These are phyloP conservation scores for Mycena venus DNA, from an alignment of 768 basidiomycete species.

Conservation along the genomic window DNA sequence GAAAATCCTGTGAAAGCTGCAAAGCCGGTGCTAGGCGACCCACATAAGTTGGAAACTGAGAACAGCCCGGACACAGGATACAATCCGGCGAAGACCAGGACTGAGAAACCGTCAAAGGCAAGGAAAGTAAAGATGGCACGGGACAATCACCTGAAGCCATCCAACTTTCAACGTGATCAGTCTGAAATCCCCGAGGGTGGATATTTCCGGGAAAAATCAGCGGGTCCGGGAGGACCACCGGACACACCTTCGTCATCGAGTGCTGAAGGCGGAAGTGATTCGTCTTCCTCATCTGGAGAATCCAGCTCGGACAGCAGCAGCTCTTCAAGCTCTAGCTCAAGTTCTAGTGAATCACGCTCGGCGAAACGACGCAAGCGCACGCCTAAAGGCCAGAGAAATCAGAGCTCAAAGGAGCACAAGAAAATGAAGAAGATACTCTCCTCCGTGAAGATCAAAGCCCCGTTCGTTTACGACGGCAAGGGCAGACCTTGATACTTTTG, in stretches of 20 bases:
- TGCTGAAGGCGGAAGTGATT: no score
- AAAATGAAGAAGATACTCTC: conserved; percentile 9
- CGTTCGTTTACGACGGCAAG: conserved; percentile 30
- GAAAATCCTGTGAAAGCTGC: background rate
- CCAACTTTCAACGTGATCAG: background rate
- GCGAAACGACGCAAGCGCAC: background rate
- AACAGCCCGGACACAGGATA: no score
- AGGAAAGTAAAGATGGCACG: background rate
- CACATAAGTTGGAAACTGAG: no score
- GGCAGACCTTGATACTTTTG: conserved; percentile 33
- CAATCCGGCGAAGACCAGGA: no score
- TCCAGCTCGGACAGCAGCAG: background rate
- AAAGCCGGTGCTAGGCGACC: no score
- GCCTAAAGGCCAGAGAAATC: background rate
- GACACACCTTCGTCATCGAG: background rate
- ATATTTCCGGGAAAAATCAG: background rate
- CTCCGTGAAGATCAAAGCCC: conserved; percentile 28
- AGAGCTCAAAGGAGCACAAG: background rate
- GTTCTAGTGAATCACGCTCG: background rate
- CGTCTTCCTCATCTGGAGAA: background rate
- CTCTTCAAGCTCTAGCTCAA: background rate
- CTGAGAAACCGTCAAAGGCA: background rate
- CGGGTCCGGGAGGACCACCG: background rate
- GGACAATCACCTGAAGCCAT: background rate
- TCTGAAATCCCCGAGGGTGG: conserved; percentile 22